A percentile compares a stretch with the other conserved stretches of the same genome.
phyloP scores from a whole-genome alignment of 805 yeast genomes.

The Ogataea henricii region DNA sequence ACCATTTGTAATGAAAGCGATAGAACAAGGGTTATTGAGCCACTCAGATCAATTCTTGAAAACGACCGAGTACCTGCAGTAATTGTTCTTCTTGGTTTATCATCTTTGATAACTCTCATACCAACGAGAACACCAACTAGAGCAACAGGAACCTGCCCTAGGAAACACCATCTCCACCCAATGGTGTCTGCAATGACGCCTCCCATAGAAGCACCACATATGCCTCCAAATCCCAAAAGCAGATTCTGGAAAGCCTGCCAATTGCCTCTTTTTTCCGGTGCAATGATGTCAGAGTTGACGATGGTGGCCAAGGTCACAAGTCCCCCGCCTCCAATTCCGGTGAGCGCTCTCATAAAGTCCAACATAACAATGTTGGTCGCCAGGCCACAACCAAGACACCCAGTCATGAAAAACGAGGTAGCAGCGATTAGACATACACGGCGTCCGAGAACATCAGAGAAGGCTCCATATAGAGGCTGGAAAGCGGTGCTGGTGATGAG shows the following conservation, averaged over 20 bases:
- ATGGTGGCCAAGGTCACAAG: constrained; percentile 70
- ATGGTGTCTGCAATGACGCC: constrained; percentile 49
- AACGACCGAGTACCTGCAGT: background rate
- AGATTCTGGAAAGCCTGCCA: constrained; percentile 80
- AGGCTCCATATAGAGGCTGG: constrained; percentile 51
- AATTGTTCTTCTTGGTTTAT: no score
- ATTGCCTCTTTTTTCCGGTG: constrained; percentile 70
- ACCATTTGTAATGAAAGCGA: constrained; percentile 18
- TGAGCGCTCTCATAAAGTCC: constrained; percentile 59
- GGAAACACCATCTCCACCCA: constrained; percentile 66
- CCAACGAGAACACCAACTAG: constrained; percentile 25
- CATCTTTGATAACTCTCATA: no score
- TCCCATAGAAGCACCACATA: constrained; percentile 63
- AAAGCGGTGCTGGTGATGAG: constrained; percentile 41
- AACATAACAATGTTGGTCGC: constrained; percentile 42
- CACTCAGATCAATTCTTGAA: constrained; percentile 15
- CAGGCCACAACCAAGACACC: constrained; percentile 41
- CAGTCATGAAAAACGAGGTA: constrained; percentile 32
- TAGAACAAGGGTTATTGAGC: constrained; percentile 15
- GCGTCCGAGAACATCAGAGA: constrained; percentile 51
- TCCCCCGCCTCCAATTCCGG: constrained; percentile 89
- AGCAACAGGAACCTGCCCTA: constrained; percentile 49
- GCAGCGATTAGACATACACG: constrained; percentile 36
- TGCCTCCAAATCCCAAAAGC: constrained; percentile 70
- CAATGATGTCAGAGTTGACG: constrained; percentile 69